These are phyloP conservation scores for Amesomyces nigricolor DNA, from an alignment of 2,329 filamentous ascomycete species.

Conservation along the genomic window DNA sequence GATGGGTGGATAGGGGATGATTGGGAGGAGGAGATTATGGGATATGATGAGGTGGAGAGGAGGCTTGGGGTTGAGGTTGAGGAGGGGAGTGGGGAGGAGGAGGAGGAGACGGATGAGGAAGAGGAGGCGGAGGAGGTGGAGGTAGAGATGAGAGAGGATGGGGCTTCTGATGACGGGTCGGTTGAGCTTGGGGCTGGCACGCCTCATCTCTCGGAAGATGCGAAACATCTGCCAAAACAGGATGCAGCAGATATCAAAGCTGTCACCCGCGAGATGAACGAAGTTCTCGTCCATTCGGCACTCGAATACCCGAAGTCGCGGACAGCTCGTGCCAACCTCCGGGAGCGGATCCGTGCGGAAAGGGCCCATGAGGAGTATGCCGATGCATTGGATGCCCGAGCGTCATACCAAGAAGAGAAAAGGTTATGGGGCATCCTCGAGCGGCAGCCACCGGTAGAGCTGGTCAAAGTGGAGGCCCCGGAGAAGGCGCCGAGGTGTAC, in stretches of 20 bases:
- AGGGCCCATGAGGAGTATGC: slow-evolving; percentile 41
- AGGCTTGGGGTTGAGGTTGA: slow-evolving; percentile 28
- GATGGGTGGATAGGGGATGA: slow-evolving; percentile 19
- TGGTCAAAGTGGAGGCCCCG: slow-evolving; percentile 28
- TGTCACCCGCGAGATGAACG: slow-evolving; percentile 37
- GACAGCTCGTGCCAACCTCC: slow-evolving; percentile 32
- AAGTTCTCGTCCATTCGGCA: slow-evolving; percentile 39
- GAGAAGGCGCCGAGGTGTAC: slow-evolving; percentile 27
- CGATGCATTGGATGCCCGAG: slow-evolving; percentile 37
- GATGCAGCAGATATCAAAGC: slow-evolving; percentile 19
- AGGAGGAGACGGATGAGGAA: slow-evolving; percentile 1
- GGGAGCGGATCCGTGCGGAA: slow-evolving; percentile 37
- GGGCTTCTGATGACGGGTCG: background rate
- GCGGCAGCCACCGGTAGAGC: slow-evolving; percentile 33
- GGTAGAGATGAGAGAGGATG: background rate
- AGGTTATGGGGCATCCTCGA: slow-evolving; percentile 43
- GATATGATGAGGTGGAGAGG: slow-evolving; percentile 41
- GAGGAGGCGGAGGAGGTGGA: slow-evolving; percentile 12
- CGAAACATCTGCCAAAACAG: background rate
- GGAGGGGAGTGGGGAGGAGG: slow-evolving; percentile 4
- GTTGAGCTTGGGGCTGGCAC: slow-evolving; percentile 7
- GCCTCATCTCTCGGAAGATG: background rate
- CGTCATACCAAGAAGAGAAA: slow-evolving; percentile 38
- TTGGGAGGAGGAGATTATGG: slow-evolving; percentile 32
- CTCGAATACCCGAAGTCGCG: slow-evolving; percentile 37